Percentiles rank a stretch among this genome's conserved stretches.
phyloP scores from a whole-genome alignment of 306 rosid species.

The Betula pendula region DNA sequence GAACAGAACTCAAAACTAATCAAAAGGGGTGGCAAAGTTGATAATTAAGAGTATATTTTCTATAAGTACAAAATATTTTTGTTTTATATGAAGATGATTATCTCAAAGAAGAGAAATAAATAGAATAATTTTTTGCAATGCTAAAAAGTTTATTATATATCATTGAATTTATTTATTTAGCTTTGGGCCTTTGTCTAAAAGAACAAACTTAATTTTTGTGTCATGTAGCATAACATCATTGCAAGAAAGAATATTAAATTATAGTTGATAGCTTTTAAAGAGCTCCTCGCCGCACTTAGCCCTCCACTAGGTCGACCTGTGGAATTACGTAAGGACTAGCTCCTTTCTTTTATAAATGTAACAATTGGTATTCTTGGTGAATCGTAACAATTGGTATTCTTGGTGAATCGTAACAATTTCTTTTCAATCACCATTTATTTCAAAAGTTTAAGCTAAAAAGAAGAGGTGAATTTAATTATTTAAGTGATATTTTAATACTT shows the following conservation, averaged over 20 bases:
- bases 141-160: neutral
- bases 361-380: slow-evolving; percentile 7
- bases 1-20: neutral
- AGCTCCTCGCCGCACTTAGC: neutral
- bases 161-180: neutral
- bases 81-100: neutral
- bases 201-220: neutral
- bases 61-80: neutral
- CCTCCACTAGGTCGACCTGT: neutral
- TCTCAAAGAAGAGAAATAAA: neutral
- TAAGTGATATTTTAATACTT: no score
- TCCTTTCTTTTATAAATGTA: slow-evolving; percentile 6
- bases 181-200: neutral
- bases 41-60: neutral
- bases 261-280: neutral
- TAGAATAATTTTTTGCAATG: neutral
- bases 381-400: slow-evolving; percentile 15
- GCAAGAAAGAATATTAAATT: neutral
- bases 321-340: neutral
- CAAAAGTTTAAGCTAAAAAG: no score
- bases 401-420: neutral
- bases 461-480: no score
- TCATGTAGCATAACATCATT: neutral
- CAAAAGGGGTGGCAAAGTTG: neutral
- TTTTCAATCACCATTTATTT: no score